Percentiles rank a stretch among this genome's conserved stretches.
Conservation (phyloP, 306 rosid species). For the Cicer yamashitae region DNA sequence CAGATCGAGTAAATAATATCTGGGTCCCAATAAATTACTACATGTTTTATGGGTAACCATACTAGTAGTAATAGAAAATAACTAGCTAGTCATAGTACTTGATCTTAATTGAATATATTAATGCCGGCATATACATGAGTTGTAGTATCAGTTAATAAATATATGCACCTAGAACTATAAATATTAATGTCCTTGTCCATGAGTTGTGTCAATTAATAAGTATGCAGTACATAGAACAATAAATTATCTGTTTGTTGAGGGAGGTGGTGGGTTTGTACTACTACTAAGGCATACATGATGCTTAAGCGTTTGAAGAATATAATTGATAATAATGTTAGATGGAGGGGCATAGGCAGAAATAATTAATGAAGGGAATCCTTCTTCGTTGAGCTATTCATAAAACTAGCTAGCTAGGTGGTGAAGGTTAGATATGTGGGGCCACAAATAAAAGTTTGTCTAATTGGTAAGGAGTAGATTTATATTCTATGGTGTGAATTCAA, state of each 20-base stretch:
- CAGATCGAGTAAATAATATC: too few species aligned
- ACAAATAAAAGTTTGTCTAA: too few species aligned
- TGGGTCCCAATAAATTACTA: too few species aligned
- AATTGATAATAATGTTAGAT: neutral
- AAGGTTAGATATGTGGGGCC: too few species aligned
- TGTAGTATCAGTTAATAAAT: slow-evolving; percentile 30
- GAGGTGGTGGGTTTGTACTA: slow-evolving; percentile 32
- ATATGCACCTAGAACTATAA: slow-evolving; percentile 27
- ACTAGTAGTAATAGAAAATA: neutral
- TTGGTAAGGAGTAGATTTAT: too few species aligned
- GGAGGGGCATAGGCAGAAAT: neutral
- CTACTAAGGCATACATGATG: slow-evolving; percentile 12
- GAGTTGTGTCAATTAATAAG: slow-evolving; percentile 27
- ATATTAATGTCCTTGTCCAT: slow-evolving; percentile 9
- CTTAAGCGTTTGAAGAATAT: neutral
- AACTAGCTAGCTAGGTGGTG: neutral
- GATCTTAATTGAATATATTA: slow-evolving; percentile 25
- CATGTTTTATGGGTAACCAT: too few species aligned
- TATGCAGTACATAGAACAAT: slow-evolving; percentile 28
- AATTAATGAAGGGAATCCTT: neutral
- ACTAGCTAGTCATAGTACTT: neutral
- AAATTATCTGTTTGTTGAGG: slow-evolving; percentile 36
- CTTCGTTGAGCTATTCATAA: neutral
- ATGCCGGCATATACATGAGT: slow-evolving; percentile 18
- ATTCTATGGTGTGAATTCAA: too few species aligned